Conservation (phyloP, 192 early-diverging fungal genomes). For the Umbelopsis sp. region DNA sequence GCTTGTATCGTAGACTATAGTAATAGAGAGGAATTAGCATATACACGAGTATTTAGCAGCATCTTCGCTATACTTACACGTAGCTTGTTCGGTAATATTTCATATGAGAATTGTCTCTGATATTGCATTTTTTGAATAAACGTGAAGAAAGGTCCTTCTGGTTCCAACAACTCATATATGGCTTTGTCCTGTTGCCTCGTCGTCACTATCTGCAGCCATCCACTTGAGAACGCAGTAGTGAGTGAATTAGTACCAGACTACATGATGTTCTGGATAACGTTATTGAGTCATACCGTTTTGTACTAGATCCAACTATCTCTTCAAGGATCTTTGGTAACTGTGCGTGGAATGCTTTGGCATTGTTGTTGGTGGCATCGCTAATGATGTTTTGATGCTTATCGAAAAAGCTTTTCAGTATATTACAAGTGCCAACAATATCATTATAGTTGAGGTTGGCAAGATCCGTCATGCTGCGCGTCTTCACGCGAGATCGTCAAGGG, state of each 20-base stretch:
- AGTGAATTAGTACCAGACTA: neutral
- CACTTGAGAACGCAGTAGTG: neutral
- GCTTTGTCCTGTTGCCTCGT: neutral
- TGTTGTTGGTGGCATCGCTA: slow-evolving; percentile 1
- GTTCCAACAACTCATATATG: neutral
- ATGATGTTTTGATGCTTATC: neutral
- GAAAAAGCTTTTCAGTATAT: slow-evolving; percentile 13
- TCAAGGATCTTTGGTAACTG: slow-evolving; percentile 13
- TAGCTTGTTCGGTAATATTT: slow-evolving; percentile 10
- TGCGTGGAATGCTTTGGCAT: slow-evolving; percentile 12
- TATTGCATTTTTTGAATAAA: slow-evolving; percentile 13
- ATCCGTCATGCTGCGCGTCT: slow-evolving; percentile 6
- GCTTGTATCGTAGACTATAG: neutral
- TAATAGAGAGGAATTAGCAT: neutral
- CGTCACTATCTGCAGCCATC: slow-evolving; percentile 5
- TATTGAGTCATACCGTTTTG: neutral
- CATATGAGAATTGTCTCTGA: slow-evolving; percentile 7
- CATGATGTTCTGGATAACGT: too few relatives aligned
- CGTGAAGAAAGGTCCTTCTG: slow-evolving; percentile 5
- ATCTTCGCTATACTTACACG: neutral
- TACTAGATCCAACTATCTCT: slow-evolving; percentile 2
- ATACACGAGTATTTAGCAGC: neutral
- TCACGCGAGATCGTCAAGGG: neutral
- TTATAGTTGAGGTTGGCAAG: slow-evolving; percentile 13
- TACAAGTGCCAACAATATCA: slow-evolving; percentile 11